Evolutionary conservation across 2,329 filamentous ascomycete species (phyloP), one percentile per base, ranked within the genome.

Genomic region (Pseudogymnoascus destructans): DNA sequence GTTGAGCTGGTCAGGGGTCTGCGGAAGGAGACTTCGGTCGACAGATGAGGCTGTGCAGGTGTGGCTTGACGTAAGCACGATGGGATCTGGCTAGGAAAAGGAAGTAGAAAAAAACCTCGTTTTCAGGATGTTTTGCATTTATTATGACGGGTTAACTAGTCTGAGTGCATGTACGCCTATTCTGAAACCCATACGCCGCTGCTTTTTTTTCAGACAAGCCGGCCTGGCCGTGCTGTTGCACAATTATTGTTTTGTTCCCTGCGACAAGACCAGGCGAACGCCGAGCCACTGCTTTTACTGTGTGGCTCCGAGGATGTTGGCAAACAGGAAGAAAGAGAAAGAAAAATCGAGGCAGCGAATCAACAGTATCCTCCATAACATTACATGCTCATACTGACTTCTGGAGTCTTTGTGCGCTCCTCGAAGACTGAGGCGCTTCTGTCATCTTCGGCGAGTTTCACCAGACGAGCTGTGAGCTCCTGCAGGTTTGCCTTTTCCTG

Each of bases 401-500:
- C 42, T 30, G 42, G n/a, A 1, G 42, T 52, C 23, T 52, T 23
- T 5, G 6, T 52, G 25, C 42, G 42, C 23, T 30, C 42, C 0
- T 52, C 23, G 8, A 52, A 52, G 42, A 52, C 42, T 5, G 42
- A 52, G 6, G 42, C 42, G 9, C 23, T 52, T 52, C 23, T 52
- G 23, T 52, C 58, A 10, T 59, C 40, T 10, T 57, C 58, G 2
- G 55, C 56, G 27, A 61, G 57, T 17, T 56, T 49, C 21, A 21
- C 40, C n/a, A 61, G 58, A 2, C 59, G 42, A 6, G 27, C 56
- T 9, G 55, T 27, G 42, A 59, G 57, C 30, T 59, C 32, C 1
- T 33, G 10, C 7, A 63, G 42, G 36, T 57, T 61, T 5, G 46
- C 54, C 25, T 57, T 54, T 49, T 62, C 58, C 3, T 32, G 15